Base-by-base conservation (phyloP, 1,139 yeast species). In the Lizanozyma gosingica region DNA sequence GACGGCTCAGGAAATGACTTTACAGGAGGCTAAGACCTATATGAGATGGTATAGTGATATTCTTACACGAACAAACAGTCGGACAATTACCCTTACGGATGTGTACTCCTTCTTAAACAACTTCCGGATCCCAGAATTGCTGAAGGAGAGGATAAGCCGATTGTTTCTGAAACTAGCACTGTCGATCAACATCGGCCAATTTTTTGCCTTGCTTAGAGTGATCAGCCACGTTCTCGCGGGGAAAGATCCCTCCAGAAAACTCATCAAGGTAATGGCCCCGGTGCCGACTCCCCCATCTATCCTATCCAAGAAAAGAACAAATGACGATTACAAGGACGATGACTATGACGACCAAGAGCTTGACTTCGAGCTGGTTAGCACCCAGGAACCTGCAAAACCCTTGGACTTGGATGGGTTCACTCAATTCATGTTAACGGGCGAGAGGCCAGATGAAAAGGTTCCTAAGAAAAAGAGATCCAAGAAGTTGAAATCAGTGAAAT, bases 11-110 rank as follows among this genome's bases (percentile, higher is more conserved):
- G 84, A 82, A 40, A 63, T 83, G 36, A 71, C 86, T 0, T 63
- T 67, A 14, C 78, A 77, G 45, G 94, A 83, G 51, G 73, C 79
- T 2, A 78, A 78, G 50, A 82, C 92, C 0, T 83, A 83, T 56
- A 67, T 82, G 56, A 62, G 92, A 50, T 83, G 94, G 94, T 83
- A 83, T 54, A 78, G 80, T 50, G 82, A 80, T 51, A 78, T 83
- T 14, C 67, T 79, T 37, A 71, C 80, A 14, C 68, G 85, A 39
- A 66, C 69, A 37, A 74, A 73, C 47, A 64, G 74, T 35, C 67
- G 80, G 47, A 63, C 83, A 32, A 75, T 83, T 15, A 63, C 76
- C 11, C 60, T 83, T 50, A 62, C 60, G 2, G 92, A 83, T 51
- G 83, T 83, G 4, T 82, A 78, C 59, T 66, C 58, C 37, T 83